Percentiles rank a stretch among this genome's conserved stretches.
These are phyloP conservation scores for Angophora floribunda DNA, from an alignment of 345 rosid genomes.

Conservation along the genomic window DNA sequence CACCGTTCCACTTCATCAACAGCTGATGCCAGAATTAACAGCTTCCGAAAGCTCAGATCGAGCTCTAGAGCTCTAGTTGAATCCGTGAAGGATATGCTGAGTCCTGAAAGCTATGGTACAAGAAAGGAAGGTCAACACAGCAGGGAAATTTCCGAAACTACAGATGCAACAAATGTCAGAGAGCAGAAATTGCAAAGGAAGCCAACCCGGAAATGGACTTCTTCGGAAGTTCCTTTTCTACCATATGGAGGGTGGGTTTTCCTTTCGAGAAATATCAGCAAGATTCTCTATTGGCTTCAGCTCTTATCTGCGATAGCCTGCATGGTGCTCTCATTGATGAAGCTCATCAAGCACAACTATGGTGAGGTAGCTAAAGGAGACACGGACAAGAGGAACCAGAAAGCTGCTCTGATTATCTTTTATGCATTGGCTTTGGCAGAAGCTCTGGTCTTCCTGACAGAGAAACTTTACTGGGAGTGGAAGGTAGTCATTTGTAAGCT, in stretches of 20 bases:
- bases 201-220: slow-evolving; percentile 33
- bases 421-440: background rate
- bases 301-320: background rate
- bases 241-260: slow-evolving; percentile 64
- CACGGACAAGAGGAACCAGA: slow-evolving; percentile 47
- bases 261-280: slow-evolving; percentile 23
- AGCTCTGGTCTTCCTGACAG: background rate
- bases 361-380: slow-evolving; percentile 51
- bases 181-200: slow-evolving; percentile 10
- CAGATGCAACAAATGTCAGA: background rate
- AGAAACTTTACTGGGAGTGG: slow-evolving; percentile 1
- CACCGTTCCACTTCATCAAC: background rate
- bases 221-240: slow-evolving; percentile 62
- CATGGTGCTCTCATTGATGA: slow-evolving; percentile 47
- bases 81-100: slow-evolving; percentile 3
- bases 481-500: slow-evolving; percentile 5
- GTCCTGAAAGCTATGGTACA: background rate
- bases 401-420: slow-evolving; percentile 24
- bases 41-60: slow-evolving; percentile 47
- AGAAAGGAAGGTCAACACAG: background rate
- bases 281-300: background rate
- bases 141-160: slow-evolving; percentile 2
- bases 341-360: slow-evolving; percentile 51
- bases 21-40: slow-evolving; percentile 6
- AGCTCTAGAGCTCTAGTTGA: slow-evolving; percentile 20